Conservation (phyloP, 2,329 filamentous ascomycete genomes). For the Clonostachys solani region DNA sequence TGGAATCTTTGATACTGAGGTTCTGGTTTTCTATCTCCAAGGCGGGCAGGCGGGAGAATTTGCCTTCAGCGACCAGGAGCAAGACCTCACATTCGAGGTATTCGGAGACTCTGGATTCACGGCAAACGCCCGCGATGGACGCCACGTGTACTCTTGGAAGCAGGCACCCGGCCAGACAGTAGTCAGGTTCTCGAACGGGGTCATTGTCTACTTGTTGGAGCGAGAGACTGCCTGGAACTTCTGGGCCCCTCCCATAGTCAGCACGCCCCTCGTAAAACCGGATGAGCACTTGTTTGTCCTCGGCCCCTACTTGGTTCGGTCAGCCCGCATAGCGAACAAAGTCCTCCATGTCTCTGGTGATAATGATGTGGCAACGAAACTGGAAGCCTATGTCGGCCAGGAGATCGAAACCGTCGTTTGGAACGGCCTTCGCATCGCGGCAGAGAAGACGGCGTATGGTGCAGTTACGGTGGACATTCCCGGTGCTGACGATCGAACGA, state of each 20-base stretch:
- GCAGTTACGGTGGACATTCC: too few species aligned
- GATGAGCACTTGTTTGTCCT: constrained; percentile 40
- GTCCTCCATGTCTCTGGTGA: constrained; percentile 40
- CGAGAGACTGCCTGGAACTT: constrained; percentile 23
- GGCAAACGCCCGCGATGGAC: too few species aligned
- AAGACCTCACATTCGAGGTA: constrained; percentile 34
- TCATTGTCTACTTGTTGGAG: constrained; percentile 48
- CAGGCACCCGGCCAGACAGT: constrained; percentile 42
- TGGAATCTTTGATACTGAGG: constrained; percentile 36
- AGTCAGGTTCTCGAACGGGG: constrained; percentile 38
- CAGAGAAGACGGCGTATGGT: too few species aligned
- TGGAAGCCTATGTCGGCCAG: too few species aligned
- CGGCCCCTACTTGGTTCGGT: constrained; percentile 47
- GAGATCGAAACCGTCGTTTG: too few species aligned
- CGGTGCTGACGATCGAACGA: too few species aligned
- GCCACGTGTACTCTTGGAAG: constrained; percentile 35
- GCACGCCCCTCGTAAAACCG: constrained; percentile 38
- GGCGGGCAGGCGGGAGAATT: constrained; percentile 52
- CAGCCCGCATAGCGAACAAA: constrained; percentile 25
- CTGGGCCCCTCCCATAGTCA: constrained; percentile 25
- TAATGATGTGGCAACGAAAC: constrained; percentile 5
- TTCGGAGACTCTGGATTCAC: constrained; percentile 27
- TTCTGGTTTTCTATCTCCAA: constrained; percentile 48
- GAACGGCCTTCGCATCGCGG: too few species aligned
- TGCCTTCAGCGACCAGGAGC: constrained; percentile 21